Evolutionary conservation across 2,329 filamentous ascomycete genomes (phyloP), one percentile per base, ranked within the genome.

Genomic region (Apiospora koreana): DNA sequence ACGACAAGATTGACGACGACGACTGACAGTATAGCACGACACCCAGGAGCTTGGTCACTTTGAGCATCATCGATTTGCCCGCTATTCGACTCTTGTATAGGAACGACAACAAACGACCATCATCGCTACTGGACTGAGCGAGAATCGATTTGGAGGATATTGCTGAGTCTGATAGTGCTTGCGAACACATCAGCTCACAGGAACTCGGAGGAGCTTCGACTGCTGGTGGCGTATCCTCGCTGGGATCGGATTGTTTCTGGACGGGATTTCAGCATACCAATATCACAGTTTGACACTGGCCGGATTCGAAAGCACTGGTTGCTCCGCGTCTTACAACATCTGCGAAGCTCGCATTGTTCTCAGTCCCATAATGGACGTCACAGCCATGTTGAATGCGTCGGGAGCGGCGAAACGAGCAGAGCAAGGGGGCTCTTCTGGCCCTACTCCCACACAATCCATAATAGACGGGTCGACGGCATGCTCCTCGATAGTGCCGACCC

Each of bases 361-460:
- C 28, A 12, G 54, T 14, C 31, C 28, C 54, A 62, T 25, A 54
- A 84, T 85, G 83, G 81, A 85, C 71, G 80, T 85, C 66, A 82
- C 77, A 18, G 81, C 80, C 43, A 71, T 85, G 45, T 75, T 85
- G 38, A 85, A 85, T 71, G 76, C 79, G 64, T 78, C 80, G 48
- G 76, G 79, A 69, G 77, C 79, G 69, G 73, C 71, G 31, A 72
- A 71, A n/a, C 70, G 62, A 66, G 71, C 62, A n/a, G 72, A 76
- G 6, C 62, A 65, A 35, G 64, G 65, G 45, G 65, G 64, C 46
- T 72, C 74, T 18, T 71, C 75, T 18, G 69, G 74, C 14, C 75
- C 73, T 65, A 72, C 73, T 14, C 74, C 76, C 43, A 76, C 75
- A 31, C 74, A 77, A 3, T 74, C 76, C 31, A 73, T 75, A 31